Conservation (phyloP, 129 eudicot genomes). For the Tagetes erecta region DNA sequence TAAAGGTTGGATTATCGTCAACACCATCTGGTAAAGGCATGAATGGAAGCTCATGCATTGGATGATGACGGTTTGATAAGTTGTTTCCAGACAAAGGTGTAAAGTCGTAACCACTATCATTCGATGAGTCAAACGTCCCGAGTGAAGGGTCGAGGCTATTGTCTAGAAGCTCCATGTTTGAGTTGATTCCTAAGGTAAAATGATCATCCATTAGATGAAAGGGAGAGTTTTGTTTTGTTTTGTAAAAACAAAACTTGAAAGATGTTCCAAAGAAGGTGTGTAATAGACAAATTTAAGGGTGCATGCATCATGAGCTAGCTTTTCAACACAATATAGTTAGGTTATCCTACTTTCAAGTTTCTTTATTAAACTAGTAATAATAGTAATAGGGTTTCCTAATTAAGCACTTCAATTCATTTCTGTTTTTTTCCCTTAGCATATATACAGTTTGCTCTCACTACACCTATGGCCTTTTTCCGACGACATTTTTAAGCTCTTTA, state of each 20-base stretch:
- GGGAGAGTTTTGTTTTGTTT: slow-evolving; percentile 18
- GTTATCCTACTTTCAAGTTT: slow-evolving; percentile 28
- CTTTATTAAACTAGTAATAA: background rate
- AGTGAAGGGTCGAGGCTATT: slow-evolving; percentile 35
- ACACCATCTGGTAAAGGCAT: slow-evolving; percentile 23
- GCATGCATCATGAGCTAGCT: slow-evolving; percentile 6
- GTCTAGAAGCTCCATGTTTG: slow-evolving; percentile 51
- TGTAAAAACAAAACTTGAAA: slow-evolving; percentile 8
- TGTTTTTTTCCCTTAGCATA: slow-evolving; percentile 7
- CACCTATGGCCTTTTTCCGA: background rate
- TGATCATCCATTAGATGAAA: slow-evolving; percentile 38
- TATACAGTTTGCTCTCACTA: too few species aligned
- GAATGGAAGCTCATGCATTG: slow-evolving; percentile 37
- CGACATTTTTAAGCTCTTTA: background rate
- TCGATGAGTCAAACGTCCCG: slow-evolving; percentile 37
- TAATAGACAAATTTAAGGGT: slow-evolving; percentile 20
- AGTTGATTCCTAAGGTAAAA: slow-evolving; percentile 37
- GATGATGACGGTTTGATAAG: slow-evolving; percentile 25
- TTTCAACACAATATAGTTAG: slow-evolving; percentile 18
- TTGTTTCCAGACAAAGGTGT: slow-evolving; percentile 38
- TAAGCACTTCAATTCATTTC: background rate
- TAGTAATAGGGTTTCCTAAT: slow-evolving; percentile 10
- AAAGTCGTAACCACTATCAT: slow-evolving; percentile 40
- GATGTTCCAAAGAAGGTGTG: slow-evolving; percentile 26
- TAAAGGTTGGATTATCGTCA: slow-evolving; percentile 28